Conservation (phyloP, 805 yeast genomes). For the Cyberlindnera mississippiensis region DNA sequence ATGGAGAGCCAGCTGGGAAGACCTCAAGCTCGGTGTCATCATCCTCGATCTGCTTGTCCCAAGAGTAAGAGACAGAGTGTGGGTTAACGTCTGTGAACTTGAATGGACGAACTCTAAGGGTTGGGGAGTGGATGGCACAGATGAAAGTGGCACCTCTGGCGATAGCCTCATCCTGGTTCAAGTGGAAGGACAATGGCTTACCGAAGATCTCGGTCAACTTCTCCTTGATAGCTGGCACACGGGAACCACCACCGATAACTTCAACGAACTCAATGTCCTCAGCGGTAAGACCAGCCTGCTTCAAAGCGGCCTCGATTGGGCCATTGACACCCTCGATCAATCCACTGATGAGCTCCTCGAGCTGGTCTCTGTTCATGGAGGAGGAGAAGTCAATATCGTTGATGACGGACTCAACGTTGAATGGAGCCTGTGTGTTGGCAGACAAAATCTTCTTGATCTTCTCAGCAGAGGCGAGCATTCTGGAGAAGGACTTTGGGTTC, state of each 20-base stretch:
- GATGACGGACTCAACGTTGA: constrained; percentile 94
- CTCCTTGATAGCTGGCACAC: constrained; percentile 91
- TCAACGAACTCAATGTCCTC: constrained; percentile 87
- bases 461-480: constrained; percentile 90
- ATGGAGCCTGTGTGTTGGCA: constrained; percentile 92
- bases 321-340: constrained; percentile 67
- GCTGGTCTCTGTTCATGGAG: constrained; percentile 81
- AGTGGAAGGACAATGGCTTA: constrained; percentile 84
- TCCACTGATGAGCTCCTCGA: constrained; percentile 86
- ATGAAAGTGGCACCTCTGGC: constrained; percentile 99
- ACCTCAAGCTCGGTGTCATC: constrained; percentile 88
- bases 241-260: constrained; percentile 96
- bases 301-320: constrained; percentile 81
- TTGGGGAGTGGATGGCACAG: constrained; percentile 98
- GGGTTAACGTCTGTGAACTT: constrained; percentile 94
- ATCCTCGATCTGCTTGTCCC: constrained; percentile 94
- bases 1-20: constrained; percentile 88
- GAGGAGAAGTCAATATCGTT: constrained; percentile 94
- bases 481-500: constrained; percentile 92
- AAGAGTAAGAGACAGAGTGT: constrained; percentile 87
- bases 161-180: constrained; percentile 98
- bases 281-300: constrained; percentile 66
- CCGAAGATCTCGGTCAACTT: constrained; percentile 76
- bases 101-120: constrained; percentile 97
- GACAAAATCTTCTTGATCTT: constrained; percentile 92